These are phyloP conservation scores for Chenopodium suecicum DNA, from an alignment of 148 eudicot species.

Conservation along the genomic window DNA sequence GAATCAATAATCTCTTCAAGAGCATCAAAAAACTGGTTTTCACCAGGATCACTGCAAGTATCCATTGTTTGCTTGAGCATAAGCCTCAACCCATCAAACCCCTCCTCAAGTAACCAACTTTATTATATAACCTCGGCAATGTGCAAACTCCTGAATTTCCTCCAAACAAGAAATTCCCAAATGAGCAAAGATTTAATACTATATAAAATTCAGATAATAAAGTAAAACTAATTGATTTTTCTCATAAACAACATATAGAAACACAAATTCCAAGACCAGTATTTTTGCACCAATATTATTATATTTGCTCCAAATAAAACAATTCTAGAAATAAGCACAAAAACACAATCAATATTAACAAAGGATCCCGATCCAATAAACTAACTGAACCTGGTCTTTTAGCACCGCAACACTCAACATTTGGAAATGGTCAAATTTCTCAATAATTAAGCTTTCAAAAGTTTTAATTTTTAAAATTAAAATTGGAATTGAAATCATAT, in stretches of 20 bases:
- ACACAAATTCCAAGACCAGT: slow-evolving; percentile 64
- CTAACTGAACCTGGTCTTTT: slow-evolving; percentile 50
- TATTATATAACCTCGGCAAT: slow-evolving; percentile 41
- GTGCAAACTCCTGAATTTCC: slow-evolving; percentile 54
- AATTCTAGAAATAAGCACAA: slow-evolving; percentile 32
- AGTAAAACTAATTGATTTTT: neutral
- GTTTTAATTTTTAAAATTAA: neutral
- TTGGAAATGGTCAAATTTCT: slow-evolving; percentile 8
- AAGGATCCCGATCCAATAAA: slow-evolving; percentile 72
- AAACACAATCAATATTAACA: slow-evolving; percentile 57
- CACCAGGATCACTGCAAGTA: slow-evolving; percentile 53
- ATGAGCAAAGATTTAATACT: slow-evolving; percentile 16
- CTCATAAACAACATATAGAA: slow-evolving; percentile 21
- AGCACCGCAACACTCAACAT: slow-evolving; percentile 19
- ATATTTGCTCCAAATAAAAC: slow-evolving; percentile 31
- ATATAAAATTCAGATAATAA: neutral
- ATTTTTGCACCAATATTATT: slow-evolving; percentile 32
- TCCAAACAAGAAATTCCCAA: slow-evolving; percentile 36
- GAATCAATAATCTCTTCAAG: slow-evolving; percentile 54
- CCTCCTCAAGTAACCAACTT: slow-evolving; percentile 48
- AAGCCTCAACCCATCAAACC: slow-evolving; percentile 70
- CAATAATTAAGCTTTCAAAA: slow-evolving; percentile 13
- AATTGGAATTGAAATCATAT: neutral
- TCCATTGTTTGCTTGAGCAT: slow-evolving; percentile 49
- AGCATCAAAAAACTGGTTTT: slow-evolving; percentile 72